Conservation (phyloP, 2,329 filamentous ascomycete species). For the Fusarium chlamydosporum region DNA sequence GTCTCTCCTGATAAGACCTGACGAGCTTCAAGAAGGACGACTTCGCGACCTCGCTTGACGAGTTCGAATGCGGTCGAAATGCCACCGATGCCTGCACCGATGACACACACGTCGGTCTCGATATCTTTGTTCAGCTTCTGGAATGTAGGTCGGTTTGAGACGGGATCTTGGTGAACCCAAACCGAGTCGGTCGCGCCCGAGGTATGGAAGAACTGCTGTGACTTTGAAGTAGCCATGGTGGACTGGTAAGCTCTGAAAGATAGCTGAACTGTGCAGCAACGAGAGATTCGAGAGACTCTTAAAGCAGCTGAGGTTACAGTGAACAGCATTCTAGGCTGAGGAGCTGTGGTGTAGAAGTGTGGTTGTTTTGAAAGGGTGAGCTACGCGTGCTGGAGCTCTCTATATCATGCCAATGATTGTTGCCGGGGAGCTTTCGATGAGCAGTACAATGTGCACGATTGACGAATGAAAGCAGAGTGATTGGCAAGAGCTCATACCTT, state of each 20-base stretch:
- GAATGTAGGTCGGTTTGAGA: constrained; percentile 48
- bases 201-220: constrained; percentile 52
- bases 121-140: constrained; percentile 9
- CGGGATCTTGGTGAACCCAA: constrained; percentile 66
- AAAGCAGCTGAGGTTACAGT: constrained; percentile 10
- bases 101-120: constrained; percentile 34
- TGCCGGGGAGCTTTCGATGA: neutral
- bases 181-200: constrained; percentile 66
- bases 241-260: constrained; percentile 24
- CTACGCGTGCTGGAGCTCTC: neutral
- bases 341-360: neutral
- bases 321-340: constrained; percentile 24
- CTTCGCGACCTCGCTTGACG: constrained; percentile 63
- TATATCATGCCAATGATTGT: neutral
- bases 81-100: constrained; percentile 38
- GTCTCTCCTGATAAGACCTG: constrained; percentile 68
- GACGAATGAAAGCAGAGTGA: neutral
- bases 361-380: neutral
- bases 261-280: constrained; percentile 7
- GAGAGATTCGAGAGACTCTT: constrained; percentile 19
- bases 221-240: constrained; percentile 28
- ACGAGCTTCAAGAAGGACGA: constrained; percentile 67
- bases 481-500: neutral
- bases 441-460: neutral
- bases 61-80: constrained; percentile 53